Base-by-base conservation (phyloP, 768 basidiomycete genomes). In the Lyophyllum atratum region DNA sequence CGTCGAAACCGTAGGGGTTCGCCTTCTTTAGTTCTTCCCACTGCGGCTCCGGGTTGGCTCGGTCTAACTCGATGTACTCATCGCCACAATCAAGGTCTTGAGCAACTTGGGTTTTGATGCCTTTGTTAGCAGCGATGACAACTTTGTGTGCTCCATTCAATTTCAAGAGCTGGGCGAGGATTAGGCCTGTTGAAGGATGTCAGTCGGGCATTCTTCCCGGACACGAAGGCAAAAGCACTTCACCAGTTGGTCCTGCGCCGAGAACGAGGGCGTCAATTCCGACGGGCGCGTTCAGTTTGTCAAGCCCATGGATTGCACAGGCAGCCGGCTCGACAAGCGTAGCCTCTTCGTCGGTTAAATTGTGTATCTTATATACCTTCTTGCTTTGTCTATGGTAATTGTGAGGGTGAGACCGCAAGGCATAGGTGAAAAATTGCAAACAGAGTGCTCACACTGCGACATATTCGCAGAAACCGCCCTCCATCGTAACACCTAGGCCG, bases 1-100 rank as follows among this genome's bases (percentile, higher is more conserved):
- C 81, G 66, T 92, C 90, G 64, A 92, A 92, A n/a, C 90, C 90
- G 66, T 89, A 85, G n/a, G 87, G 89, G 64, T 91, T 80, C 55
- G 85, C 82, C 60, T 82, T 68, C 74, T 84, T 87, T 37, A 92
- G 73, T 70, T 85, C 72, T 21, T 77, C 78, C 88, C 88, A 91
- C 66, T 92, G 89, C 1, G 78, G 71, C 24, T 76, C 79, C 11
- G 89, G 85, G 64, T 86, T 76, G 59, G 77, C 62, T 54, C 89
- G 70, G 66, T 92, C 87, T 39, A 92, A 78, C 67, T 90, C 88
- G 62, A 92, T 76, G 70, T 90, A 92, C 66, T 85, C 87, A 66
- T 92, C 87, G 10, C 73, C 90, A 15, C 84, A 85, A 10, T 88
- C 76, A 26, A 91, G 78, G 59, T 88, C 72, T 70, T 82, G 81